Percentiles rank a stretch among this genome's conserved stretches.
These are phyloP conservation scores for Plenodomus lindquistii DNA, from an alignment of 2,329 filamentous ascomycete genomes.

Conservation along the genomic window DNA sequence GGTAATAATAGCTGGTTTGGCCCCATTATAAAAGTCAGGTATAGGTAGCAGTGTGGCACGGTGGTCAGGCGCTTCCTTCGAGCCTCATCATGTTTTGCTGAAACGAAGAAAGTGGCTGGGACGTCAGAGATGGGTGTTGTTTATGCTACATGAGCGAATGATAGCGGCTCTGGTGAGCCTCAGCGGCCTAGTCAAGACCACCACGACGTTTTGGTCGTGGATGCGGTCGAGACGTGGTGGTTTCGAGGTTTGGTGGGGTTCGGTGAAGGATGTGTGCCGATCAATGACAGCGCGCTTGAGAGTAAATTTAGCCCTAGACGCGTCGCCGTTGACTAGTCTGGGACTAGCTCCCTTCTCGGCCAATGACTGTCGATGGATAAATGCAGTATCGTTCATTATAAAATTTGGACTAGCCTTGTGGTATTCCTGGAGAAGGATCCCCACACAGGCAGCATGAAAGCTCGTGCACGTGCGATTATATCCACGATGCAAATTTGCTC, in stretches of 20 bases:
- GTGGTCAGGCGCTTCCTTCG: constrained; percentile 28
- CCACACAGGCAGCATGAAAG: neutral
- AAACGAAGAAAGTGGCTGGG: constrained; percentile 10
- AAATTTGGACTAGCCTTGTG: too few relatives aligned
- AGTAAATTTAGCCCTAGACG: neutral
- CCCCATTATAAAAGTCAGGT: constrained; percentile 26
- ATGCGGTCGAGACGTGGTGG: neutral
- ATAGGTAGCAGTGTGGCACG: constrained; percentile 29
- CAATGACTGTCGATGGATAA: constrained; percentile 4
- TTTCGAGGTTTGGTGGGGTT: neutral
- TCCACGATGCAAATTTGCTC: neutral
- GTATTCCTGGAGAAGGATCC: neutral
- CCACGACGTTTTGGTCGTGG: neutral
- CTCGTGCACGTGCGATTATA: neutral
- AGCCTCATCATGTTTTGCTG: constrained; percentile 20
- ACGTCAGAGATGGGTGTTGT: constrained; percentile 11
- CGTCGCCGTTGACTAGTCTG: neutral
- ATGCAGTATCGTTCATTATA: constrained; percentile 11
- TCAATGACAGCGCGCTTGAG: neutral
- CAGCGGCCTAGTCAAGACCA: neutral
- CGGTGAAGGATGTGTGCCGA: neutral
- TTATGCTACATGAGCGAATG: constrained; percentile 13
- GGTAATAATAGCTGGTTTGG: constrained; percentile 32
- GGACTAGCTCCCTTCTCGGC: neutral
- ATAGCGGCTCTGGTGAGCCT: neutral